Conservation (phyloP, 495 filamentous ascomycete species). For the Cudoniella acicularis region DNA sequence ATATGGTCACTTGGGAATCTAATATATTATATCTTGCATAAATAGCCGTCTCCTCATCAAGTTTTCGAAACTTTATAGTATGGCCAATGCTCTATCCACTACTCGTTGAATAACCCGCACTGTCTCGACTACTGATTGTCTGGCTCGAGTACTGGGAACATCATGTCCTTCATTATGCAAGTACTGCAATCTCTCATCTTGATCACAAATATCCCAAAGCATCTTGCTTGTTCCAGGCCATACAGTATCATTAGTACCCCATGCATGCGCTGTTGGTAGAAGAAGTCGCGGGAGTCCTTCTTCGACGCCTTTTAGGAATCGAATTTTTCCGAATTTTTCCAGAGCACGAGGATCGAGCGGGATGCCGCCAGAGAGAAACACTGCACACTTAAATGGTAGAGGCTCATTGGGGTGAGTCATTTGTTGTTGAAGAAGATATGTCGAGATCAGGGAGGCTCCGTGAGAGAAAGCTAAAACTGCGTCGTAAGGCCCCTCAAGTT, state of each 20-base stretch:
- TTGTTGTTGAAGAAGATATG: neutral
- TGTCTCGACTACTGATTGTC: neutral
- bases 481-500: slow-evolving; percentile 18
- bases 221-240: neutral
- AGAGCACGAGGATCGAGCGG: neutral
- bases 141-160: neutral
- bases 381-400: slow-evolving; percentile 1
- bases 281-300: no score
- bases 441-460: neutral
- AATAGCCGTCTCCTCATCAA: no score
- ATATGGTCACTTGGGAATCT: no score
- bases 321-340: neutral
- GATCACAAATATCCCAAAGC: neutral
- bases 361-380: neutral
- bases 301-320: neutral
- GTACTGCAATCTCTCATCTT: neutral
- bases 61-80: neutral
- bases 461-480: slow-evolving; percentile 11
- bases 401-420: neutral
- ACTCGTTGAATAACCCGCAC: neutral
- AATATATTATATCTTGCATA: no score
- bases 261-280: neutral
- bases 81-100: neutral
- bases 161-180: neutral
- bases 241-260: neutral